Conservation (phyloP, 176 grass and related monocot genomes). For the Cenchrus purpureus region DNA sequence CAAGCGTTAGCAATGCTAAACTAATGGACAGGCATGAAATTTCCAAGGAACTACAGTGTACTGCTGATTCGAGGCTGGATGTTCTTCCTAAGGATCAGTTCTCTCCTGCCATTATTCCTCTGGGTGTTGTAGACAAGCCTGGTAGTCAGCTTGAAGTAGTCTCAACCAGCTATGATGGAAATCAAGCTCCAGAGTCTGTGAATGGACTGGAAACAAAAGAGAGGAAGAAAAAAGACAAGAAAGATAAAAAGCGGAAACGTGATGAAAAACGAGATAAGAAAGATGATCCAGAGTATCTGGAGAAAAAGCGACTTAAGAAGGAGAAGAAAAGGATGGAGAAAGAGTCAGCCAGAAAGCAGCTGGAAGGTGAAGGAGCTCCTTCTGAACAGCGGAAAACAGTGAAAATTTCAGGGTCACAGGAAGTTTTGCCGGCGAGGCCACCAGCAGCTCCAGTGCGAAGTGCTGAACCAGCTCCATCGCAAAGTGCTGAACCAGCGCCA, state of each 20-base stretch:
- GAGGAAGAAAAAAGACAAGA: slow-evolving; percentile 75
- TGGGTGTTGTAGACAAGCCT: slow-evolving; percentile 42
- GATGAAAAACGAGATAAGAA: slow-evolving; percentile 69
- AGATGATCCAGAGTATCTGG: slow-evolving; percentile 84
- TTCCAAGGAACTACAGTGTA: slow-evolving; percentile 84
- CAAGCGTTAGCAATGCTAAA: slow-evolving; percentile 84
- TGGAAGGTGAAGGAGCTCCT: slow-evolving; percentile 44
- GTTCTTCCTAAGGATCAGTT: slow-evolving; percentile 41
- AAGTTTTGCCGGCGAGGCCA: slow-evolving; percentile 32
- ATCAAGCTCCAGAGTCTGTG: slow-evolving; percentile 32
- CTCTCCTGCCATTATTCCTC: slow-evolving; percentile 42
- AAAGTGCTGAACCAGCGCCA: slow-evolving; percentile 38
- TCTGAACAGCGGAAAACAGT: slow-evolving; percentile 42
- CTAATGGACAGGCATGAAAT: slow-evolving; percentile 55
- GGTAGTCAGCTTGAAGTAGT: slow-evolving; percentile 47
- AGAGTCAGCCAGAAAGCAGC: slow-evolving; percentile 69
- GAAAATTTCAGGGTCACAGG: slow-evolving; percentile 46
- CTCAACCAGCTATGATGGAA: slow-evolving; percentile 54
- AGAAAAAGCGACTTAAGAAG: slow-evolving; percentile 81
- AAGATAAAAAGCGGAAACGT: slow-evolving; percentile 75
- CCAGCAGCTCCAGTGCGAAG: slow-evolving; percentile 18
- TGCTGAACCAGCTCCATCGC: slow-evolving; percentile 11
- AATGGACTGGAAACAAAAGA: slow-evolving; percentile 55
- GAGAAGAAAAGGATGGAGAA: slow-evolving; percentile 91
- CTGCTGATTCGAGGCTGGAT: slow-evolving; percentile 73